Base-by-base conservation (phyloP, 805 yeast genomes). In the Yamadazyma laniorum region DNA sequence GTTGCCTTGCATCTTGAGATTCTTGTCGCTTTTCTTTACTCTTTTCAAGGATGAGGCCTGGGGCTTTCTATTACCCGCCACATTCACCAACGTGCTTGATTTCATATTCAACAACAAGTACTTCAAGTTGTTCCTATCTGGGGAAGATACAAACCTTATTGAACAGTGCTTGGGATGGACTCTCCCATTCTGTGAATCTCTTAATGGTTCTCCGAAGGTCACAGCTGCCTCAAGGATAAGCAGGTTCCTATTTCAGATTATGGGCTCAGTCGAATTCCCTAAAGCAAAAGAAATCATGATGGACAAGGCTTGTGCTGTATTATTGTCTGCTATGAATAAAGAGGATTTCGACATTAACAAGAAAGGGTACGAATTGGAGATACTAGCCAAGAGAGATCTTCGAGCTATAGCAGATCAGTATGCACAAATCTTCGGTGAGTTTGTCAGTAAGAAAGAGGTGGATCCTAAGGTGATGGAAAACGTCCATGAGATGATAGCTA, bases 51-150 rank as follows among this genome's bases (percentile, higher is more conserved):
- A 50, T 0, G 60, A 63, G 3, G 75, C 81, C 41, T 86, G 93
- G 91, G 49, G 55, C 0, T 48, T 61, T 18, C 67, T 79, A 3
- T 61, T 72, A 1, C 86, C 85, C 0, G 73, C 65, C 43, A 74
- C 75, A 2, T 75, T 73, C 42, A 69, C 67, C 19, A 79, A 78
- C 42, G 63, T 81, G 30, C 56, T 84, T 35, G 89, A 82, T 45
- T 70, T 79, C 13, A 65, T 83, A 1, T 68, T 82, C 32, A 73
- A 74, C 14, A 80, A 75, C 48, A 79, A 81, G 1, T 59, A 65
- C 32, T 79, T 68, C 47, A 50, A 63, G 1, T 59, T 58, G 13
- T 61, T 56, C 35, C 51, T 39, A 13, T 9, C n/a, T 15, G 8
- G 26, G 6, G 29, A 23, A 9, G 35, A 58, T 82, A 0, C 80